Conservation (phyloP, 805 yeast species). For the Danielia oregonensis region DNA sequence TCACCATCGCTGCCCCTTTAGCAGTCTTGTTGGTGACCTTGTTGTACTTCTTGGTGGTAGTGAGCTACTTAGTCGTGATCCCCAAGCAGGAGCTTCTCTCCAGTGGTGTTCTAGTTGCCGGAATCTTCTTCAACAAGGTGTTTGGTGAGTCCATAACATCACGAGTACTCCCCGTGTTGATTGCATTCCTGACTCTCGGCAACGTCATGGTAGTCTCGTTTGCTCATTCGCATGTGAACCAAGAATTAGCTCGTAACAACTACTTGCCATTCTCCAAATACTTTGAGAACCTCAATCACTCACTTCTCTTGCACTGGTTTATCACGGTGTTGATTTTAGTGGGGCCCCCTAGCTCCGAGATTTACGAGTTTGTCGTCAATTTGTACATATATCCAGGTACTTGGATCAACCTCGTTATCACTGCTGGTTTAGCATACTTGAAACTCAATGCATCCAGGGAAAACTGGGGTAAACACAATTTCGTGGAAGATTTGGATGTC, state of each 20-base stretch:
- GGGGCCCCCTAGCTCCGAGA: conserved; percentile 60
- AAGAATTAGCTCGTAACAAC: conserved; percentile 51
- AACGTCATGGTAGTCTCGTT: conserved; percentile 62
- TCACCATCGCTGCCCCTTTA: conserved; percentile 58
- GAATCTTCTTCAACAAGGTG: conserved; percentile 52
- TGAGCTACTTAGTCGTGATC: conserved; percentile 56
- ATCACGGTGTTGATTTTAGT: conserved; percentile 51
- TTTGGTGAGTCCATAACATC: conserved; percentile 53
- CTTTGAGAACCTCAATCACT: conserved; percentile 43
- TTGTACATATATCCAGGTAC: conserved; percentile 63
- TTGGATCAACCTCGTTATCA: conserved; percentile 50
- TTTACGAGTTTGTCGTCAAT: conserved; percentile 61
- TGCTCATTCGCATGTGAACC: conserved; percentile 57
- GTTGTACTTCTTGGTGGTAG: conserved; percentile 53
- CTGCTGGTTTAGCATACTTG: conserved; percentile 51
- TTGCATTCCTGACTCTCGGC: conserved; percentile 61
- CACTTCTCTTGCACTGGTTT: conserved; percentile 52
- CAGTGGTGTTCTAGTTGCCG: conserved; percentile 64
- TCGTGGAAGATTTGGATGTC: conserved; percentile 2
- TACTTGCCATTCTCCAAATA: conserved; percentile 47
- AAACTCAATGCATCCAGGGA: conserved; percentile 38
- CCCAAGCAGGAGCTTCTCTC: conserved; percentile 43
- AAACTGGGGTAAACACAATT: conserved; percentile 33
- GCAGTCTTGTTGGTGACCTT: conserved; percentile 51
- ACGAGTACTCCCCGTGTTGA: conserved; percentile 49